phyloP scores from a whole-genome alignment of 2,329 filamentous ascomycete species.

The Stagonosporopsis cucurbitacearum region DNA sequence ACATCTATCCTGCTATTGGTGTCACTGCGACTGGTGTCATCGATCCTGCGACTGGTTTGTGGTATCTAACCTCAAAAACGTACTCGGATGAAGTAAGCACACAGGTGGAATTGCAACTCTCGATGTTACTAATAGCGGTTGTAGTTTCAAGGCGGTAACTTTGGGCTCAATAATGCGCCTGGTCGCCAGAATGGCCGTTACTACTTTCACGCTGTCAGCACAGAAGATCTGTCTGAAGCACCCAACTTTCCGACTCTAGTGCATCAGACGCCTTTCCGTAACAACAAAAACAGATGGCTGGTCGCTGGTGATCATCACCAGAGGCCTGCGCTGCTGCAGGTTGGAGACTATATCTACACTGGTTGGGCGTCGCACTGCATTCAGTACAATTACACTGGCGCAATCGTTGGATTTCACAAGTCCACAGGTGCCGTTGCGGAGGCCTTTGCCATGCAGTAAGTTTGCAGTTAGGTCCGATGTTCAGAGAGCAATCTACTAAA shows the following conservation, averaged over 20 bases:
- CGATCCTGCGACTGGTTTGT: conserved; percentile 58
- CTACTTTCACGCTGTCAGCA: conserved; percentile 55
- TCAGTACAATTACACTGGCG: conserved; percentile 60
- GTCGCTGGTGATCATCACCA: conserved; percentile 58
- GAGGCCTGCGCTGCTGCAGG: conserved; percentile 55
- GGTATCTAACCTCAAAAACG: conserved; percentile 59
- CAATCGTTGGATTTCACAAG: conserved; percentile 58
- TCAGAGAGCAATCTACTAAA: background rate
- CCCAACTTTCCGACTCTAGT: conserved; percentile 53
- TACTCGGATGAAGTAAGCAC: conserved; percentile 45
- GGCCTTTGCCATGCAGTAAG: conserved; percentile 46
- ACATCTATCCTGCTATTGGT: conserved; percentile 57
- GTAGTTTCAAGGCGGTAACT: conserved; percentile 33
- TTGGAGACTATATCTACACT: conserved; percentile 57
- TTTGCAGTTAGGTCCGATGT: background rate
- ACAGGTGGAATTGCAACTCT: too few species aligned
- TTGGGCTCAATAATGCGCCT: conserved; percentile 35
- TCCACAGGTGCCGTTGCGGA: conserved; percentile 54
- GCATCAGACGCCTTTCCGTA: conserved; percentile 54
- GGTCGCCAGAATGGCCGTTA: conserved; percentile 54
- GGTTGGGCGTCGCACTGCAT: conserved; percentile 61
- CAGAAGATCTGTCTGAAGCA: conserved; percentile 53
- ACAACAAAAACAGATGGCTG: conserved; percentile 56
- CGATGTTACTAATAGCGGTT: background rate
- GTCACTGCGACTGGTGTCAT: conserved; percentile 60